Base-by-base conservation (phyloP, 2,329 filamentous ascomycete genomes). In the Xylariales sp. region DNA sequence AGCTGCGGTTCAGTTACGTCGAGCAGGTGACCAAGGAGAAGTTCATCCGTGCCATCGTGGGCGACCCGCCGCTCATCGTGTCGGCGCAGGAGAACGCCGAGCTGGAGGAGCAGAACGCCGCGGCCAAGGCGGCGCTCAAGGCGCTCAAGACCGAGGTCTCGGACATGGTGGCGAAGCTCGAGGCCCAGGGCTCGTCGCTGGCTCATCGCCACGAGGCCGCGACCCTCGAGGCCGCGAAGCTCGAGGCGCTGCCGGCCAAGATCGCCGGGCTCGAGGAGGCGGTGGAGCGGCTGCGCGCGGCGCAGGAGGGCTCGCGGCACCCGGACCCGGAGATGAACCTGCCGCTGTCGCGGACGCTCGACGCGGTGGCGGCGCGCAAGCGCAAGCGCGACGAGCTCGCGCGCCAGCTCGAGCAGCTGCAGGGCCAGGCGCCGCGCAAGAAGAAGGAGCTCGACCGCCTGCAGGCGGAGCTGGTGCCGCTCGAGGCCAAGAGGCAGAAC, bases 21-120 rank as follows among this genome's bases (percentile, higher is more conserved):
- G 93, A 98, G 65, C 93, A 97, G 69, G 89, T 97, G 45, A 97
- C 91, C 30, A 98, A 97, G 65, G 93, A 98, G 61, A 95, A 95
- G 56, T 97, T 96, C 62, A 83, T 98, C 38, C 87, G 89, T 49
- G 83, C 87, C 46, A 94, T 97, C 51, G 88, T 94, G 13, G 88
- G 88, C 46, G 87, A 95, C 46, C 88, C 90, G 33, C 93, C 91
- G 0, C 73, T 90, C 13, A 84, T 97, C 31, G 86, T 95, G 41
- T 83, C 83, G 28, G 78, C 83, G 29, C 76, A 82, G 51, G 90
- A 97, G 56, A 97, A 96, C 57, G 67, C 83, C 33, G 81, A 83
- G 40, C 65, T 95, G 17, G 88, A 93, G 56, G 70, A 63, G 49
- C 70, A 75, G 40, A 82, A 88, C 43, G 67, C 88, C 13, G 72